A percentile compares a stretch with the other conserved stretches of the same genome.
Evolutionary conservation across 768 basidiomycete genomes (phyloP).

Genomic region (Brasilioporus rufonigricans): DNA sequence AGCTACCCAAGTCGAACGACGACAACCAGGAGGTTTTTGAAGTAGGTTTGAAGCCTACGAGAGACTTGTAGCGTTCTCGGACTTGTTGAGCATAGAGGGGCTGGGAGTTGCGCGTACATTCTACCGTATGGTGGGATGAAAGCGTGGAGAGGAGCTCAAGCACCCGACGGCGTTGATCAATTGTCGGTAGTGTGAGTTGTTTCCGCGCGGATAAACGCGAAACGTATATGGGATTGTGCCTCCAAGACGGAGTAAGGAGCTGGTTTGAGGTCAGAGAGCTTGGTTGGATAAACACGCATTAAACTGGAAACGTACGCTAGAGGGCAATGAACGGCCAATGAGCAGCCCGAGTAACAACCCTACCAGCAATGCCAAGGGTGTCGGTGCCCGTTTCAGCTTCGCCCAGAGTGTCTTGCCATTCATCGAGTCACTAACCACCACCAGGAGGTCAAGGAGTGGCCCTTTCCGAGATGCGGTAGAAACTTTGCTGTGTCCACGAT

Average conservation of each 20-base stretch:
- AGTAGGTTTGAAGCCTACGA: constrained; percentile 75
- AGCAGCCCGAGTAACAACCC: constrained; percentile 63
- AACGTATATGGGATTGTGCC: constrained; percentile 47
- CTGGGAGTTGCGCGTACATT: constrained; percentile 86
- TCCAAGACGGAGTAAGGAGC: constrained; percentile 45
- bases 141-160: constrained; percentile 85
- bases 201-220: constrained; percentile 56
- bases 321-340: constrained; percentile 49
- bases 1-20: constrained; percentile 43
- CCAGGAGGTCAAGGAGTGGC: background rate
- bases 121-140: constrained; percentile 87
- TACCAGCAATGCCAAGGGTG: constrained; percentile 53
- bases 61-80: constrained; percentile 75
- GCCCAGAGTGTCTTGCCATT: constrained; percentile 25
- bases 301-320: constrained; percentile 24
- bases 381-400: constrained; percentile 47
- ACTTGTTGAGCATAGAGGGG: constrained; percentile 84
- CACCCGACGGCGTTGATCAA: constrained; percentile 82
- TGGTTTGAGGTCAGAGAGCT: constrained; percentile 6
- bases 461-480: background rate
- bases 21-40: constrained; percentile 60
- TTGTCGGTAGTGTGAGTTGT: constrained; percentile 70
- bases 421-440: constrained; percentile 17
- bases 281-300: background rate
- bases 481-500: background rate